Evolutionary conservation across 768 basidiomycete genomes (phyloP).

Genomic region (Termitomyces sp.): DNA sequence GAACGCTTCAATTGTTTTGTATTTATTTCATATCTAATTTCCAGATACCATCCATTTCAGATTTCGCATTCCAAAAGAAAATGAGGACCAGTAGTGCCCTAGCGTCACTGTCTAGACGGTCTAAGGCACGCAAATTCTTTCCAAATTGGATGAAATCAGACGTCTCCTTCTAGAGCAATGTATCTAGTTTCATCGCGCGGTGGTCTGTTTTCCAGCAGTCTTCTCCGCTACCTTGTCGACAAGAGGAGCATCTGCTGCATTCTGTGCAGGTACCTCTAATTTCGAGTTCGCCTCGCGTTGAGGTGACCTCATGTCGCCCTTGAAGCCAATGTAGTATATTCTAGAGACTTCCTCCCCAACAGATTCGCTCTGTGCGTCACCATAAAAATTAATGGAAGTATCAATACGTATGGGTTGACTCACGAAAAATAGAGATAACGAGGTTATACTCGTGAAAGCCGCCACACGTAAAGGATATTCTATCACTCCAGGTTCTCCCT

Average conservation of each 20-base stretch:
- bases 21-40: not conserved
- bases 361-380: conserved; percentile 51
- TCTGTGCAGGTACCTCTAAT: conserved; percentile 75
- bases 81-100: not conserved
- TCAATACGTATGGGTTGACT: conserved; percentile 31
- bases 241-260: conserved; percentile 70
- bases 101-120: too few species aligned
- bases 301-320: conserved; percentile 57
- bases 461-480: conserved; percentile 80
- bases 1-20: not conserved
- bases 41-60: not conserved
- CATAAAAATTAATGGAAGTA: not conserved
- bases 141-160: too few species aligned
- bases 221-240: conserved; percentile 59
- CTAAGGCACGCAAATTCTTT: too few species aligned
- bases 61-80: too few species aligned
- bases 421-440: conserved; percentile 78
- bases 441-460: conserved; percentile 71
- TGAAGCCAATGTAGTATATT: conserved; percentile 82
- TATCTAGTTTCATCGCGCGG: conserved; percentile 38
- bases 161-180: not conserved
- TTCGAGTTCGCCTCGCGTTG: conserved; percentile 59
- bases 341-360: conserved; percentile 61
- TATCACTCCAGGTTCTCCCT: conserved; percentile 63
- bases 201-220: conserved; percentile 57